phyloP scores from a whole-genome alignment of 495 filamentous ascomycete species.

The Rusavskia elegans region DNA sequence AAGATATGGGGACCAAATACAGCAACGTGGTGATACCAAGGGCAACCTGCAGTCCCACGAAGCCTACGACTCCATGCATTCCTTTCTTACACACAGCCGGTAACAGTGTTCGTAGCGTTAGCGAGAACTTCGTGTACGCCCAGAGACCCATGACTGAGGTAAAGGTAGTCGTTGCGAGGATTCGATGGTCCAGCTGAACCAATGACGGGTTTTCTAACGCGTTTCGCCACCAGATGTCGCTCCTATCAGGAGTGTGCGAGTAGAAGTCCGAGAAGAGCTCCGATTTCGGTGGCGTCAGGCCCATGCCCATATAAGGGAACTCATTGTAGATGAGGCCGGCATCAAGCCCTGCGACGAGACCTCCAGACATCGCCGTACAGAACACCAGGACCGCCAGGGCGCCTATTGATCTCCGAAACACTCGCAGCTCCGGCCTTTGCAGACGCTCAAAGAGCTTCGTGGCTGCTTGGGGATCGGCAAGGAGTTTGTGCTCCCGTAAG shows the following conservation, averaged over 20 bases:
- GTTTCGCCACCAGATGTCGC: constrained; percentile 90
- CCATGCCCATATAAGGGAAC: constrained; percentile 85
- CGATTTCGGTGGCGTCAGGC: constrained; percentile 58
- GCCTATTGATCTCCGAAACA: constrained; percentile 58
- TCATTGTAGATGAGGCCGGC: constrained; percentile 97
- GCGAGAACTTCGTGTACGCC: constrained; percentile 53
- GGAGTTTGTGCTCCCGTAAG: constrained; percentile 53
- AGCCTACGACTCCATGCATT: constrained; percentile 63
- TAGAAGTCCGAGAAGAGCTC: constrained; percentile 82
- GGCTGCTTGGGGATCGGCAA: constrained; percentile 43
- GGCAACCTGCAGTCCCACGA: constrained; percentile 64
- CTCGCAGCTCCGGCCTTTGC: constrained; percentile 43
- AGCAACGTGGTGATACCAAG: constrained; percentile 82
- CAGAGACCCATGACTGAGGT: constrained; percentile 61
- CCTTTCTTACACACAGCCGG: constrained; percentile 52
- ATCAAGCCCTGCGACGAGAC: constrained; percentile 84
- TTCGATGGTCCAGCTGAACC: constrained; percentile 90
- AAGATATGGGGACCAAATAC: constrained; percentile 75
- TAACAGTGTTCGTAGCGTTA: constrained; percentile 42
- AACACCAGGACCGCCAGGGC: constrained; percentile 68
- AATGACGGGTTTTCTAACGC: constrained; percentile 90
- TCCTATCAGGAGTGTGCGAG: constrained; percentile 54
- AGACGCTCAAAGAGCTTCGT: constrained; percentile 40
- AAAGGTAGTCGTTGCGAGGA: constrained; percentile 80
- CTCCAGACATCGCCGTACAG: constrained; percentile 81